Percentiles rank a stretch among this genome's conserved stretches.
Evolutionary conservation across 1,284 basidiomycete species (phyloP).

Genomic region (Mycosarcoma mackinlayi): DNA sequence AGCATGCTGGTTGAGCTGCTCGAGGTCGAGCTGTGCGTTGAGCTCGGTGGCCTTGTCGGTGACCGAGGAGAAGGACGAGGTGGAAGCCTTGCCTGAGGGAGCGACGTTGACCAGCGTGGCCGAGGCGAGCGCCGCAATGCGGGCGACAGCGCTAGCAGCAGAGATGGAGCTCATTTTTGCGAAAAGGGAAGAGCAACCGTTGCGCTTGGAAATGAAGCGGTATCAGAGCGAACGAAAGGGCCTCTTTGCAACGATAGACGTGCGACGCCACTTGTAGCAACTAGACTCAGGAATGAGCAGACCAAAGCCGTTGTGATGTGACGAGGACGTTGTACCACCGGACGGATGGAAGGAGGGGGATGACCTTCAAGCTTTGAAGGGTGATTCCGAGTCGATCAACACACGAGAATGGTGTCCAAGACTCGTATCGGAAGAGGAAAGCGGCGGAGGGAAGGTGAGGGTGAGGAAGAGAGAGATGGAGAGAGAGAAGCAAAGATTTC

Average conservation of each 20-base stretch:
- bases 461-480: background rate
- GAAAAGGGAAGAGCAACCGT: background rate
- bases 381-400: slow-evolving; percentile 11
- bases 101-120: slow-evolving; percentile 46
- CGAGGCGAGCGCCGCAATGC: slow-evolving; percentile 47
- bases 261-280: background rate
- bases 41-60: slow-evolving; percentile 28
- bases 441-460: slow-evolving; percentile 3
- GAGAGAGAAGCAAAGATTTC: background rate
- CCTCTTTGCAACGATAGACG: background rate
- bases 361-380: slow-evolving; percentile 14
- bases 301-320: too few species aligned
- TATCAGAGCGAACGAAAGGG: too few species aligned
- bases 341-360: too few species aligned
- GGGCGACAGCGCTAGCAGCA: slow-evolving; percentile 48
- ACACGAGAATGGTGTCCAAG: slow-evolving; percentile 12
- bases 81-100: slow-evolving; percentile 33
- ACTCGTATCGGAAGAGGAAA: slow-evolving; percentile 13
- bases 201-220: too few species aligned
- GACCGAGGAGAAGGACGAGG: slow-evolving; percentile 40
- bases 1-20: slow-evolving; percentile 51
- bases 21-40: slow-evolving; percentile 44
- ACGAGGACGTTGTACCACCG: too few species aligned
- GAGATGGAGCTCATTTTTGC: slow-evolving; percentile 41
- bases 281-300: too few species aligned